Evolutionary conservation across 352 stramenopile species (phyloP).

Genomic region (Phytopythium oedochilum): DNA sequence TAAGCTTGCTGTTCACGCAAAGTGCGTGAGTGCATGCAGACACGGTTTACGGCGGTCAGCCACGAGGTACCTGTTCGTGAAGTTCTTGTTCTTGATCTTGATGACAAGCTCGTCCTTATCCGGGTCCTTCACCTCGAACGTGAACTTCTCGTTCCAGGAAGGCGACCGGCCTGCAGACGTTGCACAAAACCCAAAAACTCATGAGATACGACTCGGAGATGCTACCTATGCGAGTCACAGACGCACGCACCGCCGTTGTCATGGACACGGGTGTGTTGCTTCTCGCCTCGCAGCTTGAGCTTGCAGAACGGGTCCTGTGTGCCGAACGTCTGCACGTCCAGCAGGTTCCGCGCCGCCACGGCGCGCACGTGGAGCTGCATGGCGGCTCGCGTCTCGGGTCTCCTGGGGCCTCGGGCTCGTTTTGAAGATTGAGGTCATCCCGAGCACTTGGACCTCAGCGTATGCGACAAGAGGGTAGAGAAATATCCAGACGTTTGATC

Average conservation of each 20-base stretch:
- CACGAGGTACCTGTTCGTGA: conserved; percentile 35
- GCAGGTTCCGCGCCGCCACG: conserved; percentile 68
- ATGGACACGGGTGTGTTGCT: conserved; percentile 70
- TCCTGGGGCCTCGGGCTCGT: no score
- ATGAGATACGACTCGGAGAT: no score
- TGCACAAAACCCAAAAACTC: no score
- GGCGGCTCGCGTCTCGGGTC: no score
- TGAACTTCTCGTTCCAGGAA: conserved; percentile 80
- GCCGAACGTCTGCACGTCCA: conserved; percentile 84
- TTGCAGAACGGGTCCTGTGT: conserved; percentile 85
- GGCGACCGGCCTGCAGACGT: conserved; percentile 47
- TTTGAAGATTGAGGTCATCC: background rate
- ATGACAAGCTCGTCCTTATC: conserved; percentile 66
- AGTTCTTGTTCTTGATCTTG: conserved; percentile 84
- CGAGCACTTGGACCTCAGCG: no score
- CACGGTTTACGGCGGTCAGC: no score
- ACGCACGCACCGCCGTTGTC: conserved; percentile 79
- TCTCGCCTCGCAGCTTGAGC: conserved; percentile 46
- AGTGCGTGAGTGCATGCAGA: no score
- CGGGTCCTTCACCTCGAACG: conserved; percentile 60
- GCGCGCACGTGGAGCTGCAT: conserved; percentile 78
- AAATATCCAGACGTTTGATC: no score
- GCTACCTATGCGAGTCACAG: no score
- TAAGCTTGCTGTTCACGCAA: conserved; percentile 47
- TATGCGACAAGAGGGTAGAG: no score